Evolutionary conservation across 768 basidiomycete genomes (phyloP).

Genomic region (Hericium alpestre): DNA sequence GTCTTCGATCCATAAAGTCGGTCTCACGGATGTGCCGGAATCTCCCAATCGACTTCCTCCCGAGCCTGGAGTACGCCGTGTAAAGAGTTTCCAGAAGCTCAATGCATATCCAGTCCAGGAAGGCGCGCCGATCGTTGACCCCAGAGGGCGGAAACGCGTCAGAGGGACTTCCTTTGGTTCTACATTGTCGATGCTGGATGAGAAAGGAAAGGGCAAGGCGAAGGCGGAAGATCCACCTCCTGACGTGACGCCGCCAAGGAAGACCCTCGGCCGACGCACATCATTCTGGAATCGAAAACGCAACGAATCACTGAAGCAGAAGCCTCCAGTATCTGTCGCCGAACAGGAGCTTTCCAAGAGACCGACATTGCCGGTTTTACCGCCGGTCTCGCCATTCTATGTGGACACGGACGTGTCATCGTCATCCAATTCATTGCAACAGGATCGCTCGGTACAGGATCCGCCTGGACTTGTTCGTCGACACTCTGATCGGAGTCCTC

Average conservation of each 20-base stretch:
- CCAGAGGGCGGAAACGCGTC: slow-evolving; percentile 23
- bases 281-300: slow-evolving; percentile 17
- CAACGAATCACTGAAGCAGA: slow-evolving; percentile 30
- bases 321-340: slow-evolving; percentile 17
- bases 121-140: slow-evolving; percentile 8
- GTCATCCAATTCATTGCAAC: slow-evolving; percentile 18
- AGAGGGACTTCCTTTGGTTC: slow-evolving; percentile 53
- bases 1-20: slow-evolving; percentile 27
- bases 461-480: slow-evolving; percentile 8
- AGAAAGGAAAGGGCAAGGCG: slow-evolving; percentile 34
- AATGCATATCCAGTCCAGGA: slow-evolving; percentile 18
- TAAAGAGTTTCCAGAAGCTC: slow-evolving; percentile 43
- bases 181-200: slow-evolving; percentile 26
- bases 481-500: not conserved
- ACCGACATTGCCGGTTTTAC: slow-evolving; percentile 28
- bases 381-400: slow-evolving; percentile 33
- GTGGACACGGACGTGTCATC: slow-evolving; percentile 21
- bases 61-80: slow-evolving; percentile 28
- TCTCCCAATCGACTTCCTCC: slow-evolving; percentile 10
- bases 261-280: slow-evolving; percentile 7
- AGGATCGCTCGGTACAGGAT: slow-evolving; percentile 14
- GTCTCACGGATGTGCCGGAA: slow-evolving; percentile 35
- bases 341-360: slow-evolving; percentile 23
- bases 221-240: slow-evolving; percentile 24
- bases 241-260: slow-evolving; percentile 12